Percentiles rank a stretch among this genome's conserved stretches.
Conservation (phyloP, 2,329 filamentous ascomycete species). For the Trichophyton schoenleinii region DNA sequence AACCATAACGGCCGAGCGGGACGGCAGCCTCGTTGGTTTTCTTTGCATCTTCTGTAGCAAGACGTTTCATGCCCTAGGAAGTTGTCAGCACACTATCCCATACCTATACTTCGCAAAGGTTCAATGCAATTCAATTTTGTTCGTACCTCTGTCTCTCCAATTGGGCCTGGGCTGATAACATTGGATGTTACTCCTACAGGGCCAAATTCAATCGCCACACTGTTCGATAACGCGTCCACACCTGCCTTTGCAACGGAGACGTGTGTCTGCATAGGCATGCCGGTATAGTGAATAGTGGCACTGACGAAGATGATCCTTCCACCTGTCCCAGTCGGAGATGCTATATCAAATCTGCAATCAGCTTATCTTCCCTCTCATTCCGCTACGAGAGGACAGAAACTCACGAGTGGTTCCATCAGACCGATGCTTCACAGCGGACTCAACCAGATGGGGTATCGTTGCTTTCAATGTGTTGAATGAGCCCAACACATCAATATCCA, state of each 20-base stretch:
- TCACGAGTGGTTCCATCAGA: slow-evolving; percentile 45
- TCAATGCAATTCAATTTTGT: too few relatives aligned
- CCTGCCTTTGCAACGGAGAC: slow-evolving; percentile 86
- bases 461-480: slow-evolving; percentile 94
- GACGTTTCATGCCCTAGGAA: slow-evolving; percentile 50
- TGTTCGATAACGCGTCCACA: slow-evolving; percentile 70
- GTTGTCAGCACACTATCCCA: background rate
- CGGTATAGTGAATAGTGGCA: slow-evolving; percentile 82
- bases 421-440: slow-evolving; percentile 54
- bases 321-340: slow-evolving; percentile 45
- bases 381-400: slow-evolving; percentile 9
- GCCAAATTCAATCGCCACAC: slow-evolving; percentile 77
- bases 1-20: slow-evolving; percentile 64
- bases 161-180: slow-evolving; percentile 76
- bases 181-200: slow-evolving; percentile 79
- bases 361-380: too few relatives aligned
- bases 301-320: slow-evolving; percentile 84
- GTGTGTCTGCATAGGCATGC: slow-evolving; percentile 73
- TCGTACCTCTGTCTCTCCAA: slow-evolving; percentile 59
- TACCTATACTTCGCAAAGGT: too few relatives aligned
- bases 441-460: slow-evolving; percentile 65
- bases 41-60: slow-evolving; percentile 43
- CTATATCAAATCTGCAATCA: slow-evolving; percentile 17
- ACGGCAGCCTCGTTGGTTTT: slow-evolving; percentile 40
- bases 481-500: slow-evolving; percentile 90